phyloP scores from a whole-genome alignment of 192 early-diverging fungal genomes.

The Coemansia sp. region DNA sequence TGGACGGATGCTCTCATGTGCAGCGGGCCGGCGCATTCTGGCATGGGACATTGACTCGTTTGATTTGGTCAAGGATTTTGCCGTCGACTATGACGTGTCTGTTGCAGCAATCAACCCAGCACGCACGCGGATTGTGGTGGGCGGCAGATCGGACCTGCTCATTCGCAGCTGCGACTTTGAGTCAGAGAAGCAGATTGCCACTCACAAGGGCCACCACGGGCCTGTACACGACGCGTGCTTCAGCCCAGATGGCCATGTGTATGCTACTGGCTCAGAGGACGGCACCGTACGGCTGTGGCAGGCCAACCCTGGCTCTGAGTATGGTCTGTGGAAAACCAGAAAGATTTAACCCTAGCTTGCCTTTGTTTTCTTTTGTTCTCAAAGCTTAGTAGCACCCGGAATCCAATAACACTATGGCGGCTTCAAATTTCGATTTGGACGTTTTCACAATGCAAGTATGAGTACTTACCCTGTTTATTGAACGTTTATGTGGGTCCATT shows the following conservation, averaged over 20 bases:
- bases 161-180: conserved; percentile 83
- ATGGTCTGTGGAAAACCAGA: conserved; percentile 79
- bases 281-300: conserved; percentile 93
- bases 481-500: too few relatives aligned
- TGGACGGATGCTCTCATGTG: conserved; percentile 71
- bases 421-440: too few relatives aligned
- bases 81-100: conserved; percentile 69
- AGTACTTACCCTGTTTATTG: too few relatives aligned
- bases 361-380: too few relatives aligned
- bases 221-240: conserved; percentile 87
- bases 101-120: conserved; percentile 81
- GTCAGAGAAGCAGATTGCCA: conserved; percentile 72
- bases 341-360: conserved; percentile 7
- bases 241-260: conserved; percentile 89
- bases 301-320: conserved; percentile 73
- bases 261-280: conserved; percentile 90
- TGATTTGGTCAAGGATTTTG: conserved; percentile 56
- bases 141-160: conserved; percentile 78
- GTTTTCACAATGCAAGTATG: too few relatives aligned
- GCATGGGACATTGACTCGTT: conserved; percentile 75
- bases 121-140: conserved; percentile 76
- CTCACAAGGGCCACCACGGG: conserved; percentile 91
- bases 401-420: too few relatives aligned
- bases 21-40: conserved; percentile 72
- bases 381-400: too few relatives aligned